Conservation (phyloP, 1,284 basidiomycete species). For the Pterula multifida region DNA sequence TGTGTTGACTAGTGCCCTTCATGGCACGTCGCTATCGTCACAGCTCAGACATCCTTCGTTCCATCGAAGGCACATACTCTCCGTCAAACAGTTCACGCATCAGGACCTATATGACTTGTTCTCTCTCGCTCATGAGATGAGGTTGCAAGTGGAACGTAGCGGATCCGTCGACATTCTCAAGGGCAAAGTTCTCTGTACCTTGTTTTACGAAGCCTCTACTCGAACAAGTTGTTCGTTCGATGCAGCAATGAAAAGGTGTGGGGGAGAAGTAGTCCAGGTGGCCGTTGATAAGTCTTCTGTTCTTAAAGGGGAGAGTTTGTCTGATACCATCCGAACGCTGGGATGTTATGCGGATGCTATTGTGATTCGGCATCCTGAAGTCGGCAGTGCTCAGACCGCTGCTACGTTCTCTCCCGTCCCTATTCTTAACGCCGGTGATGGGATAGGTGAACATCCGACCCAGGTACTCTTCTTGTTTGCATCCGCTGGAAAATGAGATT, state of each 20-base stretch:
- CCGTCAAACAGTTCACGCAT: conserved; percentile 89
- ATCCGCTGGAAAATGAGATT: not conserved
- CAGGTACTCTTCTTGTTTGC: conserved; percentile 40
- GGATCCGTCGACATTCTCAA: conserved; percentile 85
- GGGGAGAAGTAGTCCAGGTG: conserved; percentile 88
- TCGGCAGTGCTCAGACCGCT: conserved; percentile 83
- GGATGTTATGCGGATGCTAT: conserved; percentile 95
- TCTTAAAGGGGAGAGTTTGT: conserved; percentile 87
- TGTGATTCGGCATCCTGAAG: conserved; percentile 88
- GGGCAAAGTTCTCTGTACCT: conserved; percentile 86
- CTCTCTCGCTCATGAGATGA: conserved; percentile 93
- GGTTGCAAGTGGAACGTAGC: conserved; percentile 86
- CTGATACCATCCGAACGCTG: conserved; percentile 90
- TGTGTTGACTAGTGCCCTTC: conserved; percentile 16
- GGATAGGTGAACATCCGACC: conserved; percentile 95
- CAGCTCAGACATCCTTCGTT: conserved; percentile 58
- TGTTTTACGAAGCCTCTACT: conserved; percentile 98
- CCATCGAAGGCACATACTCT: conserved; percentile 84
- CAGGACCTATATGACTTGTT: conserved; percentile 92
- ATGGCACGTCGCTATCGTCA: conserved; percentile 10
- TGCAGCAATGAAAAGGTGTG: conserved; percentile 96
- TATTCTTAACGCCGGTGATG: conserved; percentile 94
- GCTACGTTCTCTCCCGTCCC: conserved; percentile 95
- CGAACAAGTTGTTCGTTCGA: conserved; percentile 96
- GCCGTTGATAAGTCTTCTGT: conserved; percentile 80